Conservation (phyloP, 1,139 yeast species). For the Pichia sp. region DNA sequence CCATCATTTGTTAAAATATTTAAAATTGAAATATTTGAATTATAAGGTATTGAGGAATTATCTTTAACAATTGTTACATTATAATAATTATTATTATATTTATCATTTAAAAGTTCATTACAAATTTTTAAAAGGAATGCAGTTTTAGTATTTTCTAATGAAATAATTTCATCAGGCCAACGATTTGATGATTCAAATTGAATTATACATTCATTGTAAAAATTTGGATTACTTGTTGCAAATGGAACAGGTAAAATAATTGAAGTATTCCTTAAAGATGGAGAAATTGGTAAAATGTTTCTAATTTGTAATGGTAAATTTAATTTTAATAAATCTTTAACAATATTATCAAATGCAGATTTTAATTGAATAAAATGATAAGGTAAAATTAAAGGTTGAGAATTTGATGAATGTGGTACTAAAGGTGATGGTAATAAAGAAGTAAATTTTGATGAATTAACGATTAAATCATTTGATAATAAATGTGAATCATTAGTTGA, state of each 20-base stretch:
- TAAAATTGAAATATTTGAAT: constrained; percentile 46
- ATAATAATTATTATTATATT: constrained; percentile 39
- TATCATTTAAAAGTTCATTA: constrained; percentile 43
- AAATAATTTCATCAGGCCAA: constrained; percentile 91
- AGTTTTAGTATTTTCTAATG: constrained; percentile 82
- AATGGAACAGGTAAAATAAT: constrained; percentile 76
- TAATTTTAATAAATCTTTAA: constrained; percentile 45
- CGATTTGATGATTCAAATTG: constrained; percentile 86
- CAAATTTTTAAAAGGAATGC: constrained; percentile 73
- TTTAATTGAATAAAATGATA: constrained; percentile 48
- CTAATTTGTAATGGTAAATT: constrained; percentile 65
- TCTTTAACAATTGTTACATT: constrained; percentile 56
- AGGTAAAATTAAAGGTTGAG: constrained; percentile 46
- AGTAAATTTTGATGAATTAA: constrained; percentile 41
- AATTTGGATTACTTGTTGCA: constrained; percentile 71
- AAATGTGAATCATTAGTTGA: constrained; percentile 29
- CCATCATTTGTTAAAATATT: constrained; percentile 81
- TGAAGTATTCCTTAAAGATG: constrained; percentile 70
- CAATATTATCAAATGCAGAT: constrained; percentile 61
- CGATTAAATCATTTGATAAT: constrained; percentile 36
- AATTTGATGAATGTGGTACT: constrained; percentile 45
- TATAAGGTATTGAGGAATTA: constrained; percentile 55
- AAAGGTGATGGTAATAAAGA: constrained; percentile 54
- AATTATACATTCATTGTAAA: constrained; percentile 70
- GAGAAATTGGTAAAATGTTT: constrained; percentile 64